Evolutionary conservation across 176 grass and related monocot species (phyloP).

Genomic region (Carex parvula): DNA sequence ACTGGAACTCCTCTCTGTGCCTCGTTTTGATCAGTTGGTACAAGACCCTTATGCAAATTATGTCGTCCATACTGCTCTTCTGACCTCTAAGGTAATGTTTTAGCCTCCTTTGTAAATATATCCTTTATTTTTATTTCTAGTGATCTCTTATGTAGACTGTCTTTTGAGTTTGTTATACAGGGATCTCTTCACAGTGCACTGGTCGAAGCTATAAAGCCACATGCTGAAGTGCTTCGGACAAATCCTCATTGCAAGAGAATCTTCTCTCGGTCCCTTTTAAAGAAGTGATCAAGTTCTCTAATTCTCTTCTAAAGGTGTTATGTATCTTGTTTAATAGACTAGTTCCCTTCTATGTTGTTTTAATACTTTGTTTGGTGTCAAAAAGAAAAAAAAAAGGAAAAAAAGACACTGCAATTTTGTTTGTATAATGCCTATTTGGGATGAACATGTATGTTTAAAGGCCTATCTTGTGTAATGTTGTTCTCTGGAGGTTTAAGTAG

Average conservation of each 20-base stretch:
- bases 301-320: constrained; percentile 7
- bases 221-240: constrained; percentile 57
- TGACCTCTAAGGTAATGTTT: constrained; percentile 47
- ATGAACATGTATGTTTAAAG: constrained; percentile 1
- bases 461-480: background rate
- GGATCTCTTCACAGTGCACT: constrained; percentile 39
- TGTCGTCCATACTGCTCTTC: constrained; percentile 68
- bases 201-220: constrained; percentile 53
- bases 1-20: constrained; percentile 46
- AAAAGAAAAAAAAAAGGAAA: background rate
- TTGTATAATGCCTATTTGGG: background rate
- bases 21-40: constrained; percentile 67
- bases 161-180: constrained; percentile 33
- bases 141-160: background rate
- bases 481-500: background rate
- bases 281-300: constrained; percentile 43
- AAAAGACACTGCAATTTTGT: background rate
- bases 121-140: background rate
- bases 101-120: background rate
- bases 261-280: constrained; percentile 47
- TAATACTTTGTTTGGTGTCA: background rate
- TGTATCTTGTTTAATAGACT: constrained; percentile 19
- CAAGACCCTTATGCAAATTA: constrained; percentile 93
- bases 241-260: constrained; percentile 87
- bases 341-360: constrained; percentile 15